Percentiles rank a stretch among this genome's conserved stretches.
phyloP scores from a whole-genome alignment of 495 filamentous ascomycete genomes.

The Penicillium samsonianum region DNA sequence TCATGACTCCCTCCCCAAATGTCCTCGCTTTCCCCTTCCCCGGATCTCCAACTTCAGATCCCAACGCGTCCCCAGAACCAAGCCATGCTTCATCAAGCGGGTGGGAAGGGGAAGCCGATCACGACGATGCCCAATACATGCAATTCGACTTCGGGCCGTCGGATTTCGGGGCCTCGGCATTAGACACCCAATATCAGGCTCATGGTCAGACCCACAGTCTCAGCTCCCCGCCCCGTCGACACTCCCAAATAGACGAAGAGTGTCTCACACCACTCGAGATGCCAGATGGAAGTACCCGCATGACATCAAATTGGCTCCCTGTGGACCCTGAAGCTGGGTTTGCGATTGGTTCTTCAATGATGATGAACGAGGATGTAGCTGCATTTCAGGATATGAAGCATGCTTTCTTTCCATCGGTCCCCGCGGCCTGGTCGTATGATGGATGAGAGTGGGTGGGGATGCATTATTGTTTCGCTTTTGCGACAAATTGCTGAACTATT shows the following conservation, averaged over 20 bases:
- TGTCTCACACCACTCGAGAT: conserved; percentile 37
- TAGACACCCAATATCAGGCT: neutral
- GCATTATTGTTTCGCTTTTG: neutral
- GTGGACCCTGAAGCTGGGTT: conserved; percentile 41
- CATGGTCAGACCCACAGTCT: neutral
- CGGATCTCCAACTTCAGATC: conserved; percentile 24
- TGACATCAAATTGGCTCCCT: conserved; percentile 41
- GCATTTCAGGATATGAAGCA: neutral
- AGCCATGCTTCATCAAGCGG: conserved; percentile 22
- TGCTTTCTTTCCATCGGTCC: neutral
- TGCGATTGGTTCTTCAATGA: conserved; percentile 25
- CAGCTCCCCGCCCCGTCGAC: neutral
- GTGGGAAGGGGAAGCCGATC: conserved; percentile 28
- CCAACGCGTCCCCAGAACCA: conserved; percentile 29
- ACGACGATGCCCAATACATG: conserved; percentile 11
- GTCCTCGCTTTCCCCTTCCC: conserved; percentile 13
- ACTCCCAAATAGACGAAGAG: conserved; percentile 14
- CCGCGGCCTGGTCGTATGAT: conserved; percentile 6
- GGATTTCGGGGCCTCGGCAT: neutral
- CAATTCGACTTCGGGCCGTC: conserved; percentile 2
- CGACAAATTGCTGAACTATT: neutral
- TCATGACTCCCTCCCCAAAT: conserved; percentile 30
- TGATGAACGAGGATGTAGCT: neutral
- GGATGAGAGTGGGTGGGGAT: neutral
- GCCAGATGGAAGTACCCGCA: conserved; percentile 40